Evolutionary conservation across 2,329 filamentous ascomycete species (phyloP), one percentile per base, ranked within the genome.

Genomic region (Colletotrichum eleusines): DNA sequence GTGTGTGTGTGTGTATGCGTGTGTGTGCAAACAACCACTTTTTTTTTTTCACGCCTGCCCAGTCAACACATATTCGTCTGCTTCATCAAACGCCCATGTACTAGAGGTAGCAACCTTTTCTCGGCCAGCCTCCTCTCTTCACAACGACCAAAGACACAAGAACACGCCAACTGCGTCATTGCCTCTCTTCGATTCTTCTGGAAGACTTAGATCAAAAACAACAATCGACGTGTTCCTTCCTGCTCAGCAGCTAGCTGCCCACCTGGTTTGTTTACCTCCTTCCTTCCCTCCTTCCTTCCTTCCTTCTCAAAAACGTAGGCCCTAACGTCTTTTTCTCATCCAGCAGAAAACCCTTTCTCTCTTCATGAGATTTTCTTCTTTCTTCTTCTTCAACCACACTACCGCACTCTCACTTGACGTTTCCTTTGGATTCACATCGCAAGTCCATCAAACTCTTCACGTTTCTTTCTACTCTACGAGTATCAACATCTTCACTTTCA

Each of bases 211-310:
- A 51, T 16, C 14, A 33, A 33, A 44, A 42, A 42, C 31, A 53
- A 38, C 40, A 18, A 28, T 9, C 35, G 16, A 40, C 44, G 23
- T 51, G 44, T 59, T 71, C 59, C 59, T 71, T 71, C 59, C 65
- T 55, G 20, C 46, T 28, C 57, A 50, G 20, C 16, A 51, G 23
- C 20, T 55, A 58, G 20, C 48, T 42, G 20, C 51, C 28, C 44
- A 63, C 53, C 46, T 12, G 53, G 69, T 71, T 68, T 63, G 69
- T 71, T 58, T 23, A 33, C 46, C 33, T 58, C 44, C 54, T 62
- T 46, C 46, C n/a, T 44, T 57, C 44, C 54, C 5, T 40, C 38
- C 38, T 40, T 59, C 46, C 48, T 62, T 46, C 46, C 23, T 51
- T 46, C 48, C 23, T 23, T 54, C 53, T 62, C 50, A 71, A 26